Evolutionary conservation across 805 yeast genomes (phyloP), one percentile per base, ranked within the genome.

Genomic region (Grigorovia humatica): DNA sequence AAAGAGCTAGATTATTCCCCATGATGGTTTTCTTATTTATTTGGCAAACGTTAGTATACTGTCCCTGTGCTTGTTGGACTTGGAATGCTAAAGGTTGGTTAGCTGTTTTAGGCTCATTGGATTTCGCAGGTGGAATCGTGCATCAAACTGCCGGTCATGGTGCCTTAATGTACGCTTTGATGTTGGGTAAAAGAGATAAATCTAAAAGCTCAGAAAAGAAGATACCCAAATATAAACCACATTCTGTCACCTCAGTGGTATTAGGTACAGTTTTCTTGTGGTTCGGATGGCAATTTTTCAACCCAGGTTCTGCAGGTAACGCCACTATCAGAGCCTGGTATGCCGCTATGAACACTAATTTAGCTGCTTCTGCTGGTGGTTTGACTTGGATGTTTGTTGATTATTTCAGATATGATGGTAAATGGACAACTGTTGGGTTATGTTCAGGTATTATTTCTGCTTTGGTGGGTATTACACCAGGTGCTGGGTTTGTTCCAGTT

Each of bases 71-170:
- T 17, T 85, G 84, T 73, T 91, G 98, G 98, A 86, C 96, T 27
- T 93, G 99, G 99, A 91, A 91, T 69, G 79, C 83, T 27, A 78
- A 78, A 52, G 99, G 99, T 50, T 93, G 98, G 99, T 76, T 91
- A 58, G 78, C 76, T 51, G 70, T 71, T 47, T 75, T 91, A 51
- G 98, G 97, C 57, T 83, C 90, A 41, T 78, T 88, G 55, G 99
- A 93, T 74, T 93, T 87, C 66, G 99, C 99, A 20, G 99, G 99
- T 66, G 98, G 98, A 66, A 96, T 98, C 55, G 98, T 93, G 54
- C 99, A 93, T 73, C 88, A 87, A 73, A 74, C 89, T 60, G 86
- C 96, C 41, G 99, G 99, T 60, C 86, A 83, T 59, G 95, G 95
- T 67, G 98, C 97, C 49, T 75, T 93, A 57, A 91, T 96, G 53